Evolutionary conservation across 2,329 filamentous ascomycete species (phyloP).

Genomic region (Colletotrichum eremochloae): DNA sequence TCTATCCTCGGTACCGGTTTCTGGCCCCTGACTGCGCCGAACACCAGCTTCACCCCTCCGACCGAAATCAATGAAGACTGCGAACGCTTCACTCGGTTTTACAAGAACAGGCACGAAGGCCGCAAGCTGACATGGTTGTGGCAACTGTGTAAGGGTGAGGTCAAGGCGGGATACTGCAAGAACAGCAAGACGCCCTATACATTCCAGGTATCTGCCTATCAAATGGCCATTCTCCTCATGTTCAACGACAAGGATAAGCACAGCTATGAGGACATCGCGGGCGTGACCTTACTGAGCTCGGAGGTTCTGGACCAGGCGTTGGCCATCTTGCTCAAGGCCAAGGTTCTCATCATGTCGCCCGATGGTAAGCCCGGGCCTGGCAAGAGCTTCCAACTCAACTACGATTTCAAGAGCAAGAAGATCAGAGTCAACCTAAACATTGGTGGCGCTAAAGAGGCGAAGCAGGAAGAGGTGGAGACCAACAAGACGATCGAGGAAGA

Average conservation of each 20-base stretch:
- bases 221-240: constrained; percentile 94
- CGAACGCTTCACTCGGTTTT: constrained; percentile 90
- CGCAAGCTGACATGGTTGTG: constrained; percentile 98
- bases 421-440: constrained; percentile 97
- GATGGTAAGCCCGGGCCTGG: constrained; percentile 82
- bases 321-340: constrained; percentile 90
- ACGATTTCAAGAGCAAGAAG: constrained; percentile 98
- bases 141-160: constrained; percentile 97
- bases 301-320: constrained; percentile 91
- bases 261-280: constrained; percentile 88
- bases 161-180: constrained; percentile 94
- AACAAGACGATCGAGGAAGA: constrained; percentile 99
- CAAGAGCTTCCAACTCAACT: constrained; percentile 87
- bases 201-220: constrained; percentile 97
- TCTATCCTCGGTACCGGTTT: constrained; percentile 96
- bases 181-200: constrained; percentile 91
- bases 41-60: constrained; percentile 89
- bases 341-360: constrained; percentile 81
- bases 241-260: constrained; percentile 94
- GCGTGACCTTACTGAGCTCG: constrained; percentile 81
- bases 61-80: constrained; percentile 87
- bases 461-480: constrained; percentile 95
- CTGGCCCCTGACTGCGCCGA: constrained; percentile 92
- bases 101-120: constrained; percentile 96
- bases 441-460: constrained; percentile 93